Conservation (phyloP, 768 basidiomycete species). For the Termitomyces sp. region DNA sequence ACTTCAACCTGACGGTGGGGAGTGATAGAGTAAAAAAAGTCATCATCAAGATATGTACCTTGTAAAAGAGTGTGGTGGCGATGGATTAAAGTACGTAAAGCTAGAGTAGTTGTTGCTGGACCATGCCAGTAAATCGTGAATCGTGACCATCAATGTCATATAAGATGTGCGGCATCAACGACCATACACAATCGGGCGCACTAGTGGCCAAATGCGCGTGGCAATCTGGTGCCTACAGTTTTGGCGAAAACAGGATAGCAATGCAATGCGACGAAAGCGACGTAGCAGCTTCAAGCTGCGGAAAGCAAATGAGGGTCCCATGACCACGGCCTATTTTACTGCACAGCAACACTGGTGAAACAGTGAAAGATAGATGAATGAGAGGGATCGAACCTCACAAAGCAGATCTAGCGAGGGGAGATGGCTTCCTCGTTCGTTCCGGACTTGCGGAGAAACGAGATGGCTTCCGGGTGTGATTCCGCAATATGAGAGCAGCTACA, state of each 20-base stretch:
- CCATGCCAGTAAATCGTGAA: constrained; percentile 5
- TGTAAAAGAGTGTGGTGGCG: constrained; percentile 8
- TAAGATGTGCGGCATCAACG: background rate
- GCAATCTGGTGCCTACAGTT: constrained; percentile 6
- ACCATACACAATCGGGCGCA: background rate
- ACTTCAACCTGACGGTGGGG: background rate
- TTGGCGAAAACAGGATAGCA: constrained; percentile 9
- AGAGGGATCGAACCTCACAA: constrained; percentile 5
- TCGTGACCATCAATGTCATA: constrained; percentile 11
- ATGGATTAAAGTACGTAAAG: constrained; percentile 1
- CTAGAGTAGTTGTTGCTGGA: constrained; percentile 3
- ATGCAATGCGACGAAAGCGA: constrained; percentile 7
- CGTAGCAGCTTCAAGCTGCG: constrained; percentile 5
- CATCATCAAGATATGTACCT: constrained; percentile 4
- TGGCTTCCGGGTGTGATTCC: constrained; percentile 7
- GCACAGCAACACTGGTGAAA: background rate
- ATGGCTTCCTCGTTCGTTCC: constrained; percentile 7
- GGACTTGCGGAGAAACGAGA: constrained; percentile 3
- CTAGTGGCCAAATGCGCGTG: background rate
- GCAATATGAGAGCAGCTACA: constrained; percentile 14
- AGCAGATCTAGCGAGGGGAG: constrained; percentile 11
- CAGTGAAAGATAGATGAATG: background rate
- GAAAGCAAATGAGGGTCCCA: background rate
- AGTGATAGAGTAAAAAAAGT: background rate
- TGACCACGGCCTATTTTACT: background rate